Conservation (phyloP, 2,329 filamentous ascomycete genomes). For the Aspergillus novoparasiticus region DNA sequence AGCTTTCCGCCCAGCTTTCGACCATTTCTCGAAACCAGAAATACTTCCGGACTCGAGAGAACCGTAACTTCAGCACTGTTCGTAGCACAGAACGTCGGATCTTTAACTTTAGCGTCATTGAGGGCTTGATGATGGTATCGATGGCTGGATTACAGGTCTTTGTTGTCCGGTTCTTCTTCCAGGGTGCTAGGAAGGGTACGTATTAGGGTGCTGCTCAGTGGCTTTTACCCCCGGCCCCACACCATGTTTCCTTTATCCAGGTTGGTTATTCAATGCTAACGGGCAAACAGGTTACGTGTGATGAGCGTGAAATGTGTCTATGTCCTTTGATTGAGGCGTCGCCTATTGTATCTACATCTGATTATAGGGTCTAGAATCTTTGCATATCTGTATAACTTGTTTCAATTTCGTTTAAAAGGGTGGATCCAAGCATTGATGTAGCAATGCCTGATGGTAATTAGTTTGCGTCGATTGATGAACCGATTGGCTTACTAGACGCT, state of each 20-base stretch:
- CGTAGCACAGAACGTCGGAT: conserved; percentile 93
- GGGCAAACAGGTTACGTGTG: conserved; percentile 37
- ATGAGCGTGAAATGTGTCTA: conserved; percentile 35
- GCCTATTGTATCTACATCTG: conserved; percentile 24
- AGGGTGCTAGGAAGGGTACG: conserved; percentile 71
- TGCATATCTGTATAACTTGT: conserved; percentile 9
- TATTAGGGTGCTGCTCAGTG: conserved; percentile 11
- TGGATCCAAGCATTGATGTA: background rate
- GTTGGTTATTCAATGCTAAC: conserved; percentile 2
- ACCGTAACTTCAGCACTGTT: conserved; percentile 98
- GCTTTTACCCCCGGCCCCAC: background rate
- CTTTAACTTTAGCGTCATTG: conserved; percentile 95
- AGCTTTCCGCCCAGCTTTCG: conserved; percentile 87
- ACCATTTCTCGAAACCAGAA: conserved; percentile 97
- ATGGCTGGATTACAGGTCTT: conserved; percentile 98
- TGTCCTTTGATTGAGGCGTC: conserved; percentile 28
- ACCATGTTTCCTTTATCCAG: background rate
- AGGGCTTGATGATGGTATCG: conserved; percentile 84
- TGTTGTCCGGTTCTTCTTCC: conserved; percentile 98
- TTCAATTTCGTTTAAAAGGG: background rate
- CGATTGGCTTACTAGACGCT: background rate
- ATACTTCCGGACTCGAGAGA: conserved; percentile 98
- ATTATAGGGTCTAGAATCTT: conserved; percentile 21
- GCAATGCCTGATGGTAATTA: background rate
- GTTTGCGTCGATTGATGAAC: background rate